These are phyloP conservation scores for Cercospora janseana DNA, from an alignment of 2,329 filamentous ascomycete genomes.

Conservation along the genomic window DNA sequence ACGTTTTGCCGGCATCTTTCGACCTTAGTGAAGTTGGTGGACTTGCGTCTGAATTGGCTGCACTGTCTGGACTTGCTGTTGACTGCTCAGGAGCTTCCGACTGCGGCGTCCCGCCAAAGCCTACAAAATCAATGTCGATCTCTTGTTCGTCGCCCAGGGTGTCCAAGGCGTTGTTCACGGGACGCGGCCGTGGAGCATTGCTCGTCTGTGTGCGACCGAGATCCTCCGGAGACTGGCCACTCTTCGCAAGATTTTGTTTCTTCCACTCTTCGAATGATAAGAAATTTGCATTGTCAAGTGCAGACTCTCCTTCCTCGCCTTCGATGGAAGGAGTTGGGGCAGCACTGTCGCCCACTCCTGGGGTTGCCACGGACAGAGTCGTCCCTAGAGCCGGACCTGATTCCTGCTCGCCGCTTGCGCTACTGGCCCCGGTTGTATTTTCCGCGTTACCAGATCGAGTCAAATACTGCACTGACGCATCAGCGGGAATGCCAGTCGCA, in stretches of 20 bases:
- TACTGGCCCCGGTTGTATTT: no score
- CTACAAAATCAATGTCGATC: constrained; percentile 71
- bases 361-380: not conserved
- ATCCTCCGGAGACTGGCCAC: constrained; percentile 72
- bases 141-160: constrained; percentile 84
- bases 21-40: constrained; percentile 55
- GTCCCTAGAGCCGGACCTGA: not conserved
- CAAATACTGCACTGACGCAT: not conserved
- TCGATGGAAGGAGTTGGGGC: constrained; percentile 42
- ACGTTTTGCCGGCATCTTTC: constrained; percentile 94
- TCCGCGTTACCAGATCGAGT: not conserved
- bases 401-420: not conserved
- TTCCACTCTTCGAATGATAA: constrained; percentile 99
- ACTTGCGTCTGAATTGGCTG: constrained; percentile 8
- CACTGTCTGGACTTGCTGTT: constrained; percentile 4
- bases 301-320: constrained; percentile 59
- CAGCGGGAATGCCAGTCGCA: not conserved
- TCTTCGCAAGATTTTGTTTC: constrained; percentile 81
- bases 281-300: constrained; percentile 74
- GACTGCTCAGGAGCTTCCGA: constrained; percentile 12
- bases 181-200: constrained; percentile 49
- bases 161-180: constrained; percentile 67
- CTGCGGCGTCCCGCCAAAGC: constrained; percentile 51
- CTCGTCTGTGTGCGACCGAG: constrained; percentile 57
- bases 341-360: constrained; percentile 1